Percentiles rank a stretch among this genome's conserved stretches.
Conservation (phyloP, 352 stramenopile species). For the Pythium sukuiense region DNA sequence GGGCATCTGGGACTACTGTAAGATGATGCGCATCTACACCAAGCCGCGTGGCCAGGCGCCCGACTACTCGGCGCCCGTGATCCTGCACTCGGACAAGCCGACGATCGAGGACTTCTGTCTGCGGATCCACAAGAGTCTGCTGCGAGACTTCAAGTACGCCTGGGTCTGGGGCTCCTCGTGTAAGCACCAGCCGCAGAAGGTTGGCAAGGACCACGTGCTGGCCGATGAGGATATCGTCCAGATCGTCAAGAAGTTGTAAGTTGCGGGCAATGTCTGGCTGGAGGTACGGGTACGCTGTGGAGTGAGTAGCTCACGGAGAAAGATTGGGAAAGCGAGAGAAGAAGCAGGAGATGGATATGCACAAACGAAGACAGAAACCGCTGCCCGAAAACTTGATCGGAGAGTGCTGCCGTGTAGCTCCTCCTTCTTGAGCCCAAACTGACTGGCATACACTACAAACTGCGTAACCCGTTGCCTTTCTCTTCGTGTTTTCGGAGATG, state of each 20-base stretch:
- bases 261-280: neutral
- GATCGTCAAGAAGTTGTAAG: constrained; percentile 95
- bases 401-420: neutral
- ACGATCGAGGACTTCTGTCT: constrained; percentile 97
- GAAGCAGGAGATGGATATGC: neutral
- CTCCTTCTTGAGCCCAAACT: neutral
- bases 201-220: constrained; percentile 97
- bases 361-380: neutral
- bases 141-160: constrained; percentile 93
- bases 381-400: neutral
- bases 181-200: constrained; percentile 99
- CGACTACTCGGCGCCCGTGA: constrained; percentile 97
- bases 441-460: neutral
- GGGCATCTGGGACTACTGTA: constrained; percentile 98
- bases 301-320: neutral
- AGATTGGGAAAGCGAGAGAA: neutral
- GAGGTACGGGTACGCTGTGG: neutral
- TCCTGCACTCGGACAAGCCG: constrained; percentile 94
- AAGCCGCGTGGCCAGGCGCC: constrained; percentile 96
- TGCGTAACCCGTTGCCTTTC: constrained; percentile 2
- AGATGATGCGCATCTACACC: constrained; percentile 98
- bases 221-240: constrained; percentile 99
- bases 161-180: constrained; percentile 97
- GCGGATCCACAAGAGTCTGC: constrained; percentile 91
- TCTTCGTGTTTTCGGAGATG: neutral